Evolutionary conservation across 2,329 filamentous ascomycete species (phyloP), one percentile per base, ranked within the genome.

Genomic region (Conoideocrella luteorostrata): DNA sequence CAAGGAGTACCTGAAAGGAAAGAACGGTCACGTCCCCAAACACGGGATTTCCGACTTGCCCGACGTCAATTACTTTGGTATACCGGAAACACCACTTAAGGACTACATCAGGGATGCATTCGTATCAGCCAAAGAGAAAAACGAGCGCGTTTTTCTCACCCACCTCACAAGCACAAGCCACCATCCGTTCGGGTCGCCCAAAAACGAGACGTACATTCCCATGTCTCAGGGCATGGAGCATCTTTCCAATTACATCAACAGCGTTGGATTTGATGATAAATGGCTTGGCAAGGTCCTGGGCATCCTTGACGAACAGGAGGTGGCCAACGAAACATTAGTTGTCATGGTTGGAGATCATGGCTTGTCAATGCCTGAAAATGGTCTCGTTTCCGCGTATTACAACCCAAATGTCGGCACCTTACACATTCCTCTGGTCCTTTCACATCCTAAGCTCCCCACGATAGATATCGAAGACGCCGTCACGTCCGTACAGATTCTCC

Each of bases 111-210:
- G 51, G 3, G 61, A 64, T 41, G 52, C 54, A n/a, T 63, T 64
- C 12, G 47, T 47, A 3, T 49, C 53, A 2, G 62, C 62, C 12
- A 53, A 49, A 28, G 46, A 61, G 36, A 56, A 55, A 0, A 49
- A 62, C 11, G 55, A 63, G 30, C 52, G 62, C 10, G 54, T 64
- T 0, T 64, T 64, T 22, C 40, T 64, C 4, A 57, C 61, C 2
- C 62, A 64, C 44, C 41, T 64, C 3, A 64, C 62, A 2, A 64
- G 61, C 42, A 64, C 62, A 6, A 62, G 52, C 18, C 62, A 64
- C 28, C 61, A 64, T 29, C 54, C 58, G 5, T 64, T 60, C 34
- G 53, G 51, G 1, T 46, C 64, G 39, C 62, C 62, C 1, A 49
- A 45, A 4, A 52, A 53, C 0, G 60, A 62, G 23, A 43, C 45